Conservation (phyloP, 163 green algal species). For the Chlorella variabilis region DNA sequence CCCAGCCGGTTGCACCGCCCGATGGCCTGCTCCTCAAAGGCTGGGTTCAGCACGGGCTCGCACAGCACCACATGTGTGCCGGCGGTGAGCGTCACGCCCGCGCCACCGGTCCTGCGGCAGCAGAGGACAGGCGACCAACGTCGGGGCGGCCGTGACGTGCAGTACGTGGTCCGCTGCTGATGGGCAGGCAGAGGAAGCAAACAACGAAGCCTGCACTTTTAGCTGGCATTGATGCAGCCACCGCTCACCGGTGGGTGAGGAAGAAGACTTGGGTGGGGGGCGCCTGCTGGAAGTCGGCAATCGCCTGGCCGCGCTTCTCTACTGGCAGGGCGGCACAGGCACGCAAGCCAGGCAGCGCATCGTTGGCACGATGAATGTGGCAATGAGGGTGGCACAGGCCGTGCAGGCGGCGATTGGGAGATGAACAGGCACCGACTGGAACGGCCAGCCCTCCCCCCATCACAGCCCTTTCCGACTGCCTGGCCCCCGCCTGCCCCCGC, state of each 20-base stretch:
- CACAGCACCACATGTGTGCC: constrained; percentile 24
- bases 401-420: not conserved
- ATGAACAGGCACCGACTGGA: not conserved
- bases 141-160: too few relatives aligned
- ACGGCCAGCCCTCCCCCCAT: too few relatives aligned
- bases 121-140: not conserved
- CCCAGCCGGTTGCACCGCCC: constrained; percentile 21
- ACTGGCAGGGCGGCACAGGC: too few relatives aligned
- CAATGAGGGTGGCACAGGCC: not conserved
- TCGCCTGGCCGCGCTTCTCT: constrained; percentile 21
- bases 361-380: too few relatives aligned
- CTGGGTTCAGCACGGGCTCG: constrained; percentile 22
- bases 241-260: constrained; percentile 6
- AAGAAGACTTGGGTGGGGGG: constrained; percentile 29
- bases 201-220: too few relatives aligned
- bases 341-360: too few relatives aligned
- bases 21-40: constrained; percentile 25
- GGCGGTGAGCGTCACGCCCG: constrained; percentile 9
- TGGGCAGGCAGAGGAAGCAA: not conserved
- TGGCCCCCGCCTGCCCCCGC: not conserved
- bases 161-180: too few relatives aligned
- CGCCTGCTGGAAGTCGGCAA: constrained; percentile 12
- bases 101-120: not conserved
- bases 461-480: not conserved
- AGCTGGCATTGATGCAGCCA: not conserved